Base-by-base conservation (phyloP, 2,329 filamentous ascomycete species). In the Thelonectria rubi region DNA sequence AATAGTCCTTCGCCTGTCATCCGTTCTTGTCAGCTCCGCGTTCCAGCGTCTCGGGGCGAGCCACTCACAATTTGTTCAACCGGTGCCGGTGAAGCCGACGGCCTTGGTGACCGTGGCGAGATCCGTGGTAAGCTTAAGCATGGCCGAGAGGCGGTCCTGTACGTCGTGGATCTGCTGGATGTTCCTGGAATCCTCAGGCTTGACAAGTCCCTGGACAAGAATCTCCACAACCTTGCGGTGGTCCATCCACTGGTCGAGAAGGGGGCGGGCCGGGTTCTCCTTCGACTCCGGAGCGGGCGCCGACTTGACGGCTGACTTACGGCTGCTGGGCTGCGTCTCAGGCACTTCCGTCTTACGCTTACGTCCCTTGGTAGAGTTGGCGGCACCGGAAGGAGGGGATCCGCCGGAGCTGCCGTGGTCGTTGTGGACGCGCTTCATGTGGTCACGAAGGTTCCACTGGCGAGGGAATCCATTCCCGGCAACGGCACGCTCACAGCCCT, bases 341-440 rank as follows among this genome's bases (percentile, higher is more conserved):
- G 79, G 69, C 21, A 75, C 74, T 17, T 87, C 84, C 67, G 79
- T 84, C 83, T 86, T 87, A 62, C 84, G 79, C 82, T 87, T 87
- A 67, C 84, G 83, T 65, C 82, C 80, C 77, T 86, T 85, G 72
- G 76, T 67, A 51, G 78, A 73, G 40, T 67, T 69, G 37, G 60
- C 64, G 45, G 69, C 55, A 21, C 69, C 73, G 24, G 77, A 72
- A 10, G 79, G 75, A 9, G 81, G 79, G 34, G 83, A 82, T 21
- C 75, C 79, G 45, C 71, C 69, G 43, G 77, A 72, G 66, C 77
- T 79, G 45, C 81, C 80, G 63, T 82, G 81, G 72, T 87, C 86
- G 68, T 88, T 88, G 81, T 98, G 94, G 8, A 97, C 94, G 65
- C 94, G 90, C 80, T 93, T 92, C 94, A 97, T 97, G 84, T 98